phyloP scores from a whole-genome alignment of 1,284 basidiomycete genomes.

The Dichomitus squalens region DNA sequence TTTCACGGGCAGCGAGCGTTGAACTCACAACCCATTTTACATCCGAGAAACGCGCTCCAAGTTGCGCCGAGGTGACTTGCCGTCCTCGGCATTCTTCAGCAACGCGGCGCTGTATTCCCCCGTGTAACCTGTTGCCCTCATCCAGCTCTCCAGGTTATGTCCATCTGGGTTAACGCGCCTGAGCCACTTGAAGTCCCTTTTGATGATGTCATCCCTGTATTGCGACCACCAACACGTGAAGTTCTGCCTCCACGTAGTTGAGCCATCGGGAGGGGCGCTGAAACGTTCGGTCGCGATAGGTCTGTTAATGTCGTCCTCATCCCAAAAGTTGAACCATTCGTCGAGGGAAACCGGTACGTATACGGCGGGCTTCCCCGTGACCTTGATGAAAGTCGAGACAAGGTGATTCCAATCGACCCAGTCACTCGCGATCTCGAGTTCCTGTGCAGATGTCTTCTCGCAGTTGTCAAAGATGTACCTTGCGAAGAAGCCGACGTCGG shows the following conservation, averaged over 20 bases:
- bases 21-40: no score
- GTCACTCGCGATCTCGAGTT: slow-evolving; percentile 45
- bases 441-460: slow-evolving; percentile 38
- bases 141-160: slow-evolving; percentile 31
- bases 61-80: not conserved
- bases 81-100: slow-evolving; percentile 23
- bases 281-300: slow-evolving; percentile 35
- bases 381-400: slow-evolving; percentile 40
- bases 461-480: slow-evolving; percentile 49
- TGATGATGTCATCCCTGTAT: slow-evolving; percentile 44
- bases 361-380: slow-evolving; percentile 43
- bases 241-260: slow-evolving; percentile 41
- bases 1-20: no score
- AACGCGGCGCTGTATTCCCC: not conserved
- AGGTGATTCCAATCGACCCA: slow-evolving; percentile 44
- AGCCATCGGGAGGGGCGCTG: slow-evolving; percentile 28
- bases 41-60: no score
- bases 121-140: slow-evolving; percentile 25
- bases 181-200: slow-evolving; percentile 45
- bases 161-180: slow-evolving; percentile 36
- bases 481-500: slow-evolving; percentile 50
- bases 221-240: slow-evolving; percentile 43
- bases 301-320: slow-evolving; percentile 26
- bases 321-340: slow-evolving; percentile 39
- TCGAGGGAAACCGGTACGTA: slow-evolving; percentile 39